Evolutionary conservation across 1,284 basidiomycete species (phyloP), one percentile per base, ranked within the genome.

Genomic region (Cryptococcus sp.): DNA sequence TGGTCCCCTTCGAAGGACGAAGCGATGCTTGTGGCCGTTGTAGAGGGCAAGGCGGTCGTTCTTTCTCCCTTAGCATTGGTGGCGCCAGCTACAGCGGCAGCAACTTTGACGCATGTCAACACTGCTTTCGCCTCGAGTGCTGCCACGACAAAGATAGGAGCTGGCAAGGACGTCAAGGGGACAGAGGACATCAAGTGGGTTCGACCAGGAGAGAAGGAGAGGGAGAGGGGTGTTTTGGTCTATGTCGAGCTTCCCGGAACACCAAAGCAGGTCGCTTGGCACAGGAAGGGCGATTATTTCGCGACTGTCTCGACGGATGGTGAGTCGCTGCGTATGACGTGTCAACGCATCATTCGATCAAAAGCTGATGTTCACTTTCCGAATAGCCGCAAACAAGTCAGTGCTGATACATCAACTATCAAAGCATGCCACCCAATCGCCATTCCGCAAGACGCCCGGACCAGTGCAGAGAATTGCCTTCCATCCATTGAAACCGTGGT

Each of bases 381-480:
- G 11, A 35, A 35, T 52, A 78, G 76, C 73, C 40, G 68, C 72
- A 17, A 77, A 74, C 63, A 78, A 77, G 57, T 70, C 78, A 2
- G 79, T 80, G 41, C 74, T 80, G 17, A 97, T 99, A 57, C 96
- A 99, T 78, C 96, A 99, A 75, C 79, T 98, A 13, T 88, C 90
- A 43, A 88, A 90, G 66, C 87, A 95, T 73, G 90, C 96, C 75
- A 96, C 93, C 7, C 96, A 99, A 79, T 91, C 93, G 20, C 96
- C 96, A 13, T 99, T 99, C 86, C 90, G 88, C 75, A 93, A 93
- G 77, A 85, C 93, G 66, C 90, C 91, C 76, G 95, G 96, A 27
- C 77, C 85, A 13, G 89, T 98, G 11, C 95, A 99, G 80, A 82
- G 88, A 54, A 91, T 96, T 17, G 84, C 88, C 48, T 99, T 99